Evolutionary conservation across 495 filamentous ascomycete species (phyloP), one percentile per base, ranked within the genome.

Genomic region (Cercophora samala): DNA sequence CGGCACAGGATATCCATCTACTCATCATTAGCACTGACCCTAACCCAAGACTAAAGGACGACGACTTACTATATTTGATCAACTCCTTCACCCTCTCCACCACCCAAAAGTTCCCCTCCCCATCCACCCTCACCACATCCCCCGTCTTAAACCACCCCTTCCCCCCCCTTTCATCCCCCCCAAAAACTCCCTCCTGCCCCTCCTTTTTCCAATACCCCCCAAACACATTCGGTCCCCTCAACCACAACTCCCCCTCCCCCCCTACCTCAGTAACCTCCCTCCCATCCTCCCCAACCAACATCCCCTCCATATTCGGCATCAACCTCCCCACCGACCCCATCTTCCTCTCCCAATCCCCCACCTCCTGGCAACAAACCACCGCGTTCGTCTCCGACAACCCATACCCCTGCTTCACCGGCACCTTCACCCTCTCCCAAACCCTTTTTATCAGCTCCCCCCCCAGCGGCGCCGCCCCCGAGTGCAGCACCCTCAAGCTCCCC

Each of bases 21-120:
- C 65, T 24, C n/a, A 46, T 19, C 1, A 93, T 93, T 1, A 92
- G 84, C 2, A 96, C 91, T 92, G 68, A 91, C 80, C 81, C 64
- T 8, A 29, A 67, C 24, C 21, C 0, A 51, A n/a, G 37, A 17
- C 29, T 11, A 46, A 1, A 2, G 32, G 24, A 23, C 3, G 5
- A 17, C 6, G 1, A 66, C 59, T 70, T 72, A 82, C 80, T 88
- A 76, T 95, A 95, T 79, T 96, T 96, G 79, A 96, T 95, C 56
- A 96, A 79, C 76, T 96, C 92, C 82, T 96, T 96, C 22, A 92
- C 83, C n/a, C 92, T 88, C 70, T 94, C 92, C 1, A 91, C 93
- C 73, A 93, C 80, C 65, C 80, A 82, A 19, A 76, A 77, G 66
- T 86, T 81, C 4, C 87, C 86, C 18, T 83, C 72, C 15, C 77